Conservation (phyloP, 1,139 yeast genomes). For the Taphrina sp. region DNA sequence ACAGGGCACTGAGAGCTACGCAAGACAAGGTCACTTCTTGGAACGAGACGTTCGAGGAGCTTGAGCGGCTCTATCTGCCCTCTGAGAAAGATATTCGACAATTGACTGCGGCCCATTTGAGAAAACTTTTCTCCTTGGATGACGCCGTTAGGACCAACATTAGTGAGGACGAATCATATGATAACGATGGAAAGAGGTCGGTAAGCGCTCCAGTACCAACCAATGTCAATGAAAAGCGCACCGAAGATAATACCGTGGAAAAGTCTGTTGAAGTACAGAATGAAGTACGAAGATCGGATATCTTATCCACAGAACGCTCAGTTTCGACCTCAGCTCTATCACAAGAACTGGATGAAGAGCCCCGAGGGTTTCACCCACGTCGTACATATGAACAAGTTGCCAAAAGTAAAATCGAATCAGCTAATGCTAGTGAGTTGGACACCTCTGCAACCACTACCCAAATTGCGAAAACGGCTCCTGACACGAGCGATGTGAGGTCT, state of each 20-base stretch:
- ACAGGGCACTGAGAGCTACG: conserved; percentile 64
- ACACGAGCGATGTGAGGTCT: background rate
- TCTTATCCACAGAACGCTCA: background rate
- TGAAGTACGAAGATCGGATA: background rate
- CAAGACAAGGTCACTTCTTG: conserved; percentile 83
- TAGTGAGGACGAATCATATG: conserved; percentile 5
- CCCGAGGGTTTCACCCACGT: conserved; percentile 30
- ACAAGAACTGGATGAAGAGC: conserved; percentile 10
- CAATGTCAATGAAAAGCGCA: background rate
- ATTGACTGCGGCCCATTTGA: conserved; percentile 83
- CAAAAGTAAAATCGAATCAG: background rate
- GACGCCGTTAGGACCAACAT: conserved; percentile 27
- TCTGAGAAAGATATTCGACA: conserved; percentile 91
- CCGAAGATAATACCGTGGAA: background rate
- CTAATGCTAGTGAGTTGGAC: background rate
- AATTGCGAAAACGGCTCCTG: background rate
- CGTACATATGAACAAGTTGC: conserved; percentile 19
- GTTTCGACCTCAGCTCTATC: conserved; percentile 22
- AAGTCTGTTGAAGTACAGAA: background rate
- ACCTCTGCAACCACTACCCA: background rate
- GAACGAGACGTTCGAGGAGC: conserved; percentile 83
- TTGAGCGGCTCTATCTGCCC: conserved; percentile 76
- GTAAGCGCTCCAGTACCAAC: conserved; percentile 21
- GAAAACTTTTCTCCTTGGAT: conserved; percentile 62
- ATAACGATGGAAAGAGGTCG: conserved; percentile 12